Evolutionary conservation across 805 yeast genomes (phyloP).

Genomic region (Candida anglica): DNA sequence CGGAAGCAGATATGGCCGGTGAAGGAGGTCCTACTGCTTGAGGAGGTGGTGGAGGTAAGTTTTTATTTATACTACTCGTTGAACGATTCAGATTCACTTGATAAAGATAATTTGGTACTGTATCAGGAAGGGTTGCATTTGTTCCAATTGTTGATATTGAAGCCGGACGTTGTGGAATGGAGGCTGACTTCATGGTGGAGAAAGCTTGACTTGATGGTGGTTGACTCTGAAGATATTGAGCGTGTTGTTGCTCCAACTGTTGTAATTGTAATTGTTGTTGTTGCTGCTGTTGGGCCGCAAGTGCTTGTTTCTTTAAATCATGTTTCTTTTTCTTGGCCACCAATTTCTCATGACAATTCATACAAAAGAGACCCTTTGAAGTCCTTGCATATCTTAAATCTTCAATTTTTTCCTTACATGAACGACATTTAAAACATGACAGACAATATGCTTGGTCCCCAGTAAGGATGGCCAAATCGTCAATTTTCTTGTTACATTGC

Average conservation of each 20-base stretch:
- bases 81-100: conserved; percentile 1
- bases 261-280: conserved; percentile 9
- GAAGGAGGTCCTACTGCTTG: not conserved
- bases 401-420: conserved; percentile 81
- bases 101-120: not conserved
- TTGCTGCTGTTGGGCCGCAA: conserved; percentile 23
- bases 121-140: not conserved
- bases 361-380: conserved; percentile 87
- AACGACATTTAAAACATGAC: conserved; percentile 82
- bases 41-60: conserved; percentile 4
- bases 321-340: conserved; percentile 70
- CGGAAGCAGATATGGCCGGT: not conserved
- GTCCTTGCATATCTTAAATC: conserved; percentile 91
- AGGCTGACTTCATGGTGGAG: not conserved
- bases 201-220: not conserved
- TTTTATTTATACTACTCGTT: conserved; percentile 2
- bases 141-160: not conserved
- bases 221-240: not conserved
- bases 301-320: conserved; percentile 41
- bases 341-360: conserved; percentile 83
- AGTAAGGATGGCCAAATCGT: conserved; percentile 88
- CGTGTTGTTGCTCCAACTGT: not conserved
- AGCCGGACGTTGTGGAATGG: not conserved
- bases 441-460: conserved; percentile 96
- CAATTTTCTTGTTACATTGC: conserved; percentile 81